Evolutionary conservation across 148 eudicot genomes (phyloP).

Genomic region (Chenopodium formosanum): DNA sequence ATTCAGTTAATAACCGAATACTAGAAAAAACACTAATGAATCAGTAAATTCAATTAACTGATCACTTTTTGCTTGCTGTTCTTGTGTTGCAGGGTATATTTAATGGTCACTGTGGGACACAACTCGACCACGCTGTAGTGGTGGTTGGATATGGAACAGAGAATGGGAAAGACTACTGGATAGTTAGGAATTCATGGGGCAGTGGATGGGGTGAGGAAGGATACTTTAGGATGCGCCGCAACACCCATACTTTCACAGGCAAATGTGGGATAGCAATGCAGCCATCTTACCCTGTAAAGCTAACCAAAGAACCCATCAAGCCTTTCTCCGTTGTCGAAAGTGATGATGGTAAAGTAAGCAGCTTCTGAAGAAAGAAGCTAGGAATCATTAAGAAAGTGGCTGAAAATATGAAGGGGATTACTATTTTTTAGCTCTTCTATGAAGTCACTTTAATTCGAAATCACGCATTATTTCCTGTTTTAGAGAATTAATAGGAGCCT

Average conservation of each 20-base stretch:
- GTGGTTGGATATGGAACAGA: slow-evolving; percentile 85
- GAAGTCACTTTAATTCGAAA: slow-evolving; percentile 11
- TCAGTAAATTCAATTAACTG: not conserved
- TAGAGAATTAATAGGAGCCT: slow-evolving; percentile 22
- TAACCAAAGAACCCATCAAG: slow-evolving; percentile 24
- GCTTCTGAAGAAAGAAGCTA: slow-evolving; percentile 26
- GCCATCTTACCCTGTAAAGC: slow-evolving; percentile 84
- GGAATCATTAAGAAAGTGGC: not conserved
- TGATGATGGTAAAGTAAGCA: slow-evolving; percentile 33
- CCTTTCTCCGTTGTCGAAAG: slow-evolving; percentile 23
- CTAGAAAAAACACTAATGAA: not conserved
- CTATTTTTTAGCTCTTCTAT: not conserved
- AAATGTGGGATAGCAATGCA: slow-evolving; percentile 83
- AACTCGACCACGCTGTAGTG: slow-evolving; percentile 80
- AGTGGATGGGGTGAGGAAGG: slow-evolving; percentile 79
- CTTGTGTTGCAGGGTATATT: slow-evolving; percentile 59
- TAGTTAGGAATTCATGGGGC: slow-evolving; percentile 97
- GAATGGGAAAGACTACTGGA: slow-evolving; percentile 72
- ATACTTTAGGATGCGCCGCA: slow-evolving; percentile 69
- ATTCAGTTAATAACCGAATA: too few species aligned
- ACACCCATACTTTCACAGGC: slow-evolving; percentile 41
- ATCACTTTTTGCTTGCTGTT: not conserved
- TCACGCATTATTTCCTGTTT: slow-evolving; percentile 2
- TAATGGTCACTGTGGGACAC: slow-evolving; percentile 69
- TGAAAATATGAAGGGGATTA: not conserved